phyloP scores from a whole-genome alignment of 2,329 filamentous ascomycete species.

The Lachnum nothofagi region DNA sequence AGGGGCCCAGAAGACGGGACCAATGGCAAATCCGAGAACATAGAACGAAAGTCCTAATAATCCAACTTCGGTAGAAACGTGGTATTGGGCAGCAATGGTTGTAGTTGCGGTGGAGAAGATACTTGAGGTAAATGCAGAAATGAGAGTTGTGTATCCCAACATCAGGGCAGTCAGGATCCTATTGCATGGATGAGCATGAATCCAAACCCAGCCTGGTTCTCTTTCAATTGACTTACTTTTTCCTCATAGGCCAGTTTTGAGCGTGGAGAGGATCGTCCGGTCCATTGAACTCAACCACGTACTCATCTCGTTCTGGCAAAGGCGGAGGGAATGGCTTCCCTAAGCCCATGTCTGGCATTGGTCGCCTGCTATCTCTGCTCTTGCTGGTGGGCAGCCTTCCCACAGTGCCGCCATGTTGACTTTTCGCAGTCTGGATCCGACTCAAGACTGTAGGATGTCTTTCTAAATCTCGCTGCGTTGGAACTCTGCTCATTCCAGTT shows the following conservation, averaged over 20 bases:
- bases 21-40: slow-evolving; percentile 67
- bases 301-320: slow-evolving; percentile 66
- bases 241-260: slow-evolving; percentile 77
- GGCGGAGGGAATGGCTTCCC: slow-evolving; percentile 70
- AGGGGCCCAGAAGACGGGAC: slow-evolving; percentile 67
- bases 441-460: slow-evolving; percentile 63
- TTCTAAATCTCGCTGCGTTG: slow-evolving; percentile 63
- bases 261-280: slow-evolving; percentile 78
- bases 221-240: slow-evolving; percentile 60
- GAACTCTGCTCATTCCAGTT: slow-evolving; percentile 53
- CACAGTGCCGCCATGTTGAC: slow-evolving; percentile 69
- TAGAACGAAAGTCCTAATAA: slow-evolving; percentile 63
- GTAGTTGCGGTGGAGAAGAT: slow-evolving; percentile 66
- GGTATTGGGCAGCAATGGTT: slow-evolving; percentile 52
- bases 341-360: slow-evolving; percentile 64
- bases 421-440: slow-evolving; percentile 65
- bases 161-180: slow-evolving; percentile 60
- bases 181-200: slow-evolving; percentile 27
- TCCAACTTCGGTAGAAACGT: slow-evolving; percentile 57
- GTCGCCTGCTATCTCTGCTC: slow-evolving; percentile 49
- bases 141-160: slow-evolving; percentile 68
- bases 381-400: slow-evolving; percentile 43
- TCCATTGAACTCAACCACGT: slow-evolving; percentile 81
- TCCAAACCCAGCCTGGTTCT: slow-evolving; percentile 17
- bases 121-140: slow-evolving; percentile 66